phyloP scores from a whole-genome alignment of 2,329 filamentous ascomycete genomes.

The Colletotrichum limetticola region DNA sequence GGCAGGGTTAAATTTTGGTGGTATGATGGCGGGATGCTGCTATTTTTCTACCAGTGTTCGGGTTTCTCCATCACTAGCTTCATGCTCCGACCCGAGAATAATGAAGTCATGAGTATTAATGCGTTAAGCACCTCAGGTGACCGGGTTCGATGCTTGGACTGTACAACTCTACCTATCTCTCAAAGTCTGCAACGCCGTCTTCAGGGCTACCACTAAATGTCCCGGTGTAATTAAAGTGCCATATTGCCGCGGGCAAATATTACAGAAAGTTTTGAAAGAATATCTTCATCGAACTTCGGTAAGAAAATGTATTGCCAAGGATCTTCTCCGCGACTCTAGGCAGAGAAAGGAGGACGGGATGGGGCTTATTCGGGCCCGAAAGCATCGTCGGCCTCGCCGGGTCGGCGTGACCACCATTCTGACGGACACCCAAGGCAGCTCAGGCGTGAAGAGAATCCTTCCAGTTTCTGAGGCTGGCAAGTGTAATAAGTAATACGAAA shows the following conservation, averaged over 20 bases:
- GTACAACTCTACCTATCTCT: constrained; percentile 39
- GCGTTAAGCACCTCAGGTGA: too few relatives aligned
- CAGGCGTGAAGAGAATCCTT: background rate
- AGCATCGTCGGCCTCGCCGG: background rate
- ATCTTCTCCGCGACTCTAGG: background rate
- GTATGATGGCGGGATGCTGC: background rate
- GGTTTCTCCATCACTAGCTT: background rate
- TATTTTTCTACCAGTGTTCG: background rate
- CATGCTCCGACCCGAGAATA: too few relatives aligned
- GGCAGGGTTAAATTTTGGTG: background rate
- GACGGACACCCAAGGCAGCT: background rate
- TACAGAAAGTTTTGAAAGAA: constrained; percentile 53
- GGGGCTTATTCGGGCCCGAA: too few relatives aligned
- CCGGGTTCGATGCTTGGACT: too few relatives aligned
- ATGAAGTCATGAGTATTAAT: too few relatives aligned
- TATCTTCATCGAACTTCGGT: constrained; percentile 47
- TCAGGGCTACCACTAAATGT: constrained; percentile 61
- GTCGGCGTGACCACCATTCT: background rate
- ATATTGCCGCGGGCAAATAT: constrained; percentile 50
- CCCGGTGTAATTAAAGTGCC: constrained; percentile 57
- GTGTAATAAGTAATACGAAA: background rate
- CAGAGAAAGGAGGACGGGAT: background rate
- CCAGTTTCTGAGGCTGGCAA: background rate
- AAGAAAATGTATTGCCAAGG: background rate
- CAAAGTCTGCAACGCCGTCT: constrained; percentile 60